Base-by-base conservation (phyloP, 345 rosid species). In the Rhodamnia argentea region DNA sequence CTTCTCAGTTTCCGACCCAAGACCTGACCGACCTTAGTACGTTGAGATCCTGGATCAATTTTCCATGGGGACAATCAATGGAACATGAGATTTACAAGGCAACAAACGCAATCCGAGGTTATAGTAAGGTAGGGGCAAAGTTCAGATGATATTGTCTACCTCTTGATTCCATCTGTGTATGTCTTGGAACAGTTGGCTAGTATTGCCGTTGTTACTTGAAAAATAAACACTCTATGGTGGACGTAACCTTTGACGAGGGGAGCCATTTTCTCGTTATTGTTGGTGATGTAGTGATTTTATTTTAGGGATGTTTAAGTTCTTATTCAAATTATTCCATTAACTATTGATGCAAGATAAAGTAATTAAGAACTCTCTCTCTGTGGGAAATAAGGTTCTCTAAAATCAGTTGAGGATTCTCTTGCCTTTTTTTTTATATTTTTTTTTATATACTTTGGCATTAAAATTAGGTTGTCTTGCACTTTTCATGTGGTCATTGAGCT, bases 1-100 rank as follows among this genome's bases (percentile, higher is more conserved):
- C 99, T 89, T 94, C 98, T 86, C 99, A 94, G 91, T 85, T 94
- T 87, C 98, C 99, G 4, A 95, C 96, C 10, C 93, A 90, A 88
- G 99, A 97, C 88, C 88, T 96, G 89, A 96, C 98, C 52, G 99
- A 97, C 89, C 98, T 97, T 85, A 96, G 99, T 90, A 97, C 99
- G 1, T 91, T 96, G 92, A 96, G 99, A 90, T 96, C 99, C 85
- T 97, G 99, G 99, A 89, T 95, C 83, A 97, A 97, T 90, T 96
- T 97, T 90, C 99, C 99, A 1, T 97, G 99, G 99, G 97, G 95
- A 62, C 97, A 95, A 75, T 92, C 97, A 70, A 93, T 97, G 99
- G 98, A 95, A 86, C 89, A 92, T 86, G 99, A 97, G 88, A 96
- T 97, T 84, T 97, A 97, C 83, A 97, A 97, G 90, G 98, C 99